Conservation (phyloP, 208 protist species). For the Vickermania spadyakhi region DNA sequence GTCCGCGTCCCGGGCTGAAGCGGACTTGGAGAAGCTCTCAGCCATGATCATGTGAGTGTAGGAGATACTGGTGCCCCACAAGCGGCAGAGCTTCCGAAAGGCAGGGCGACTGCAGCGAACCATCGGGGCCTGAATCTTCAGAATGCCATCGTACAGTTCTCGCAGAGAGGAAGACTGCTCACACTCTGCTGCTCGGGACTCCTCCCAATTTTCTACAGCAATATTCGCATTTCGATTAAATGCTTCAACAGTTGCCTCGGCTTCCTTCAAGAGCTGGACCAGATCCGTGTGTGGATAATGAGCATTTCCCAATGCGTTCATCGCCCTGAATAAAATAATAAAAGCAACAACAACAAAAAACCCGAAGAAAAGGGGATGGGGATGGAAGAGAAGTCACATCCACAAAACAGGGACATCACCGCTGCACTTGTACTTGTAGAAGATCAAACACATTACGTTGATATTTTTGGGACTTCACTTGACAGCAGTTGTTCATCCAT, state of each 20-base stretch:
- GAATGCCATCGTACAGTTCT: constrained; percentile 25
- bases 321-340: too few relatives aligned
- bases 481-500: too few relatives aligned
- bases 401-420: too few relatives aligned
- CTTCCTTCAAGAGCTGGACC: constrained; percentile 14
- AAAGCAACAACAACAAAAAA: too few relatives aligned
- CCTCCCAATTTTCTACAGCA: not conserved
- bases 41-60: constrained; percentile 92
- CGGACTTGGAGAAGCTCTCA: constrained; percentile 64
- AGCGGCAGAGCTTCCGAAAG: constrained; percentile 65
- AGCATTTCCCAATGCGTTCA: too few relatives aligned
- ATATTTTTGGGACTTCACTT: too few relatives aligned
- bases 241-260: constrained; percentile 10
- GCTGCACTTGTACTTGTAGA: too few relatives aligned
- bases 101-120: constrained; percentile 86
- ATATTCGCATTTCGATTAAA: constrained; percentile 2
- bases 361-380: too few relatives aligned
- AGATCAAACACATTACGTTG: too few relatives aligned
- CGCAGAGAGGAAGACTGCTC: constrained; percentile 1
- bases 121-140: constrained; percentile 88
- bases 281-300: constrained; percentile 28
- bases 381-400: too few relatives aligned
- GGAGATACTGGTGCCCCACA: constrained; percentile 67
- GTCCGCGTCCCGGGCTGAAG: constrained; percentile 64
- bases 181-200: not conserved